Base-by-base conservation (phyloP, 2,329 filamentous ascomycete genomes). In the Ophiocordyceps australis region DNA sequence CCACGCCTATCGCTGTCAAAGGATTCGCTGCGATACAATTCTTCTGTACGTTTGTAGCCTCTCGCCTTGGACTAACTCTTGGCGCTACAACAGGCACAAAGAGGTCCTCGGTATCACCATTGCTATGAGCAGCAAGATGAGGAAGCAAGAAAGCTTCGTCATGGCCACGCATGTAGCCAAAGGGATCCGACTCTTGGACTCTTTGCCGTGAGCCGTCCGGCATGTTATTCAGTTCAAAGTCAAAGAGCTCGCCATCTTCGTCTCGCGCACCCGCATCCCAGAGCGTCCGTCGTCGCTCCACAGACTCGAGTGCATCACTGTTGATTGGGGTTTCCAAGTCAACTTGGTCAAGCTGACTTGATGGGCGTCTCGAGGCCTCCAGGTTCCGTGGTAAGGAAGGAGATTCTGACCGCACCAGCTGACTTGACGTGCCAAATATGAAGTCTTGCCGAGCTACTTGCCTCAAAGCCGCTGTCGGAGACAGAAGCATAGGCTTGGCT, bases 361-460 rank as follows among this genome's bases (percentile, higher is more conserved):
- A 79, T 20, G 55, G 56, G 32, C 58, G 59, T 34, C 78, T 62
- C 2, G 71, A 73, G 27, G 56, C 42, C 27, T 78, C 69, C 13
- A 79, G 47, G 23, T 77, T 64, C 17, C 62, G 59, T 11, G 79
- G 46, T 14, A 73, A 62, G 0, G 63, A 65, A 0, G 77, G 76
- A 0, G 76, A 79, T 19, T 82, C 69, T 29, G 82, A 77, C 28
- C 63, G 55, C 10, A 74, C 75, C 14, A 92, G 52, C 44, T 92
- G 82, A 44, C 82, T 91, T 2, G 77, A 85, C 0, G 81, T 89
- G 2, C 81, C 82, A 48, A 92, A 92, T 0, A 91, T 52, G 40
- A 85, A 79, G 31, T 83, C 70, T 43, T 89, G 82, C 2, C 64
- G 56, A 4, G 65, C 58, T 10, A 77, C 64, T 35, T 75, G 63